phyloP scores from a whole-genome alignment of 148 eudicot genomes.

The Beta vulgaris region DNA sequence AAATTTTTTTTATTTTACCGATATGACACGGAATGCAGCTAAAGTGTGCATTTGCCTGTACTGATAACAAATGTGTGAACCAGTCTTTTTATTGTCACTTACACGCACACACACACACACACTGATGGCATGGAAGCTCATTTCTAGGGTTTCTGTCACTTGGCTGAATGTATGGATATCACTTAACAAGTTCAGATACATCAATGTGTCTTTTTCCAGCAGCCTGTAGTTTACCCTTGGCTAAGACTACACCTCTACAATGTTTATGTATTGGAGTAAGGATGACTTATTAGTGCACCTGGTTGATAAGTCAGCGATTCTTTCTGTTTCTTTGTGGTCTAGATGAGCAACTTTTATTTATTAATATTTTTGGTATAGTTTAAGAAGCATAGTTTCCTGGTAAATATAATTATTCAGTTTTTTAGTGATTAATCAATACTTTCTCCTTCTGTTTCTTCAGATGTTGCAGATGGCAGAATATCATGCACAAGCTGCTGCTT shows the following conservation, averaged over 20 bases:
- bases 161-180: not conserved
- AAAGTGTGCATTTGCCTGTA: not conserved
- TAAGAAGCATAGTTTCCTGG: slow-evolving; percentile 1
- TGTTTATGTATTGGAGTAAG: not conserved
- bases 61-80: not conserved
- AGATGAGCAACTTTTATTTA: no score
- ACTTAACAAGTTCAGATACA: no score
- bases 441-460: slow-evolving; percentile 43
- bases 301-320: not conserved
- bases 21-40: not conserved
- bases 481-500: slow-evolving; percentile 65
- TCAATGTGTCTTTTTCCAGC: not conserved
- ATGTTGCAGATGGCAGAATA: slow-evolving; percentile 94
- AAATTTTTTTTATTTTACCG: not conserved
- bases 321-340: no score
- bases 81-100: not conserved
- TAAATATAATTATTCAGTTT: not conserved
- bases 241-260: not conserved
- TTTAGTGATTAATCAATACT: not conserved
- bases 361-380: no score
- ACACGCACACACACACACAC: no score
- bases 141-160: not conserved
- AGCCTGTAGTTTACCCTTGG: not conserved
- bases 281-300: not conserved
- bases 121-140: not conserved